These are phyloP conservation scores for Xylaria curta DNA, from an alignment of 495 filamentous ascomycete genomes.

Conservation along the genomic window DNA sequence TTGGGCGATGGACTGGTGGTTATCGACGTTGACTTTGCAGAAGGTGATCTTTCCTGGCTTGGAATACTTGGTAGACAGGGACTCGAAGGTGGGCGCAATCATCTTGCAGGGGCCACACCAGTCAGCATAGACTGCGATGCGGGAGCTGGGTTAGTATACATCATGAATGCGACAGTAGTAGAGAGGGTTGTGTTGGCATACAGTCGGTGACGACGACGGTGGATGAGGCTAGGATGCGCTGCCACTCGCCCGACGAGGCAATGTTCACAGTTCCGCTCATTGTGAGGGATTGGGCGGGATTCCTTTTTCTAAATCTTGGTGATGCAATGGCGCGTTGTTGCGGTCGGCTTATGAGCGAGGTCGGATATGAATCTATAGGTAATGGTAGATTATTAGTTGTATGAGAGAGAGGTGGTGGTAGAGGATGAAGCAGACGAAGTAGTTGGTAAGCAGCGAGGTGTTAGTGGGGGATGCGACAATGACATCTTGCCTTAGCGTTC, in stretches of 20 bases:
- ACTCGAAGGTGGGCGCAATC: constrained; percentile 69
- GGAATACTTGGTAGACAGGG: constrained; percentile 60
- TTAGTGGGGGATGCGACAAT: constrained; percentile 4
- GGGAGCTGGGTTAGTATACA: background rate
- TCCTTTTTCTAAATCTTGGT: background rate
- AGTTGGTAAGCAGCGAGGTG: constrained; percentile 1
- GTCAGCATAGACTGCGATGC: constrained; percentile 62
- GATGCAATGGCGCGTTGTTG: background rate
- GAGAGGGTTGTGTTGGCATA: constrained; percentile 39
- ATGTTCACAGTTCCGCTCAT: constrained; percentile 43
- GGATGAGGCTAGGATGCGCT: constrained; percentile 47
- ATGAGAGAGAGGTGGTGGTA: background rate
- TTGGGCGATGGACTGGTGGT: constrained; percentile 59
- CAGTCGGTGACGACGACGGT: constrained; percentile 56
- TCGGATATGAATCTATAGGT: background rate
- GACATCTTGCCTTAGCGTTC: constrained; percentile 20
- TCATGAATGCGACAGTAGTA: constrained; percentile 13
- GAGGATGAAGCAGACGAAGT: constrained; percentile 7
- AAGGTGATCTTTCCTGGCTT: constrained; percentile 63
- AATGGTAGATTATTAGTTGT: background rate
- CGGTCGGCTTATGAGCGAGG: background rate
- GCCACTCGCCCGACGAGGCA: constrained; percentile 51
- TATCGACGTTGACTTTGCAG: constrained; percentile 68
- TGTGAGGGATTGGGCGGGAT: background rate
- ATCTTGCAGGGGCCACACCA: constrained; percentile 77